Base-by-base conservation (phyloP, 1,139 yeast species). In the Geotrichum australiense region DNA sequence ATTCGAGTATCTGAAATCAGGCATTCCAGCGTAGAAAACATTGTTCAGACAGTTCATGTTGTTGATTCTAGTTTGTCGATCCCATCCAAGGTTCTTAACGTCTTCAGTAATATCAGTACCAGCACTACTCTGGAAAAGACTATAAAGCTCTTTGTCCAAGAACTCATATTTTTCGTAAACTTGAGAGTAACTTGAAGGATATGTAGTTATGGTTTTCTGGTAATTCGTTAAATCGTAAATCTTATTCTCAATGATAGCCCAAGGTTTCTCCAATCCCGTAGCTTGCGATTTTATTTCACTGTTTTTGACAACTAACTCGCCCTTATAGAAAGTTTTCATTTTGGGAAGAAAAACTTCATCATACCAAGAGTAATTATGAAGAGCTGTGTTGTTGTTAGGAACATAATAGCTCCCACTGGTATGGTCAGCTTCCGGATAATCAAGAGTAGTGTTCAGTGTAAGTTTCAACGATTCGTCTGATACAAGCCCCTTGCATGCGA, bases 181-280 rank as follows among this genome's bases (percentile, higher is more conserved):
- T 2, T 54, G 41, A 8, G 56, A 48, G 20, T 41, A 47, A 18
- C 42, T 31, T 6, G 45, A 23, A 1, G 59, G 56, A 40, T 48
- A 48, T 5, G 28, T 32, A 4, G 36, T 33, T 19, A 51, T 50
- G 4, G 70, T 65, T 37, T 47, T 40, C 46, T 63, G 55, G 49
- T 66, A 66, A 42, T 61, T 55, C 25, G 68, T 56, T 41, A 66
- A 53, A 41, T 66, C 70, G 45, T 62, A 66, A 34, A 66, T 55
- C 29, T 56, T 55, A 25, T 55, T 53, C 48, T 64, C 53, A 37
- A 66, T 53, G 15, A 62, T 56, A 22, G 59, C 61, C 51, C 63
- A 50, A 31, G 50, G 54, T 28, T 54, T 41, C 18, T 57, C 58
- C 11, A 37, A 29, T 6, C 41, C 32, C 0, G 46, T 41, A 10